Conservation (phyloP, 257 asterid species). For the Solanum gandarillasii region DNA sequence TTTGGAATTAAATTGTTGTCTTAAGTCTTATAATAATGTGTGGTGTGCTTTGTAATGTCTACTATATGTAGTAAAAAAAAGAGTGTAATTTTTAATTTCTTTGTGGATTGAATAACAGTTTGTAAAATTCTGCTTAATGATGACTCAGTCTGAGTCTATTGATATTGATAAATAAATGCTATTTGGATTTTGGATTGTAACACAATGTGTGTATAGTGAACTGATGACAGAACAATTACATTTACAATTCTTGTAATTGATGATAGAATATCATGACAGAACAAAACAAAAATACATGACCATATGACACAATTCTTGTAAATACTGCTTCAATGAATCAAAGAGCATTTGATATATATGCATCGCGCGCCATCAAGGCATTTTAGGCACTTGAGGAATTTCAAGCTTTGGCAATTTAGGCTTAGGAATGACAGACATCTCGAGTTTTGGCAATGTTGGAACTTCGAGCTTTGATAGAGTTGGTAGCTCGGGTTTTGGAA, state of each 20-base stretch:
- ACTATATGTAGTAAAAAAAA: no score
- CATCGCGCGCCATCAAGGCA: not conserved
- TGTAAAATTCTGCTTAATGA: no score
- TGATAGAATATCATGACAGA: not conserved
- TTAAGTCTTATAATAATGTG: no score
- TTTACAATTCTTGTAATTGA: not conserved
- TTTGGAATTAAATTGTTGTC: no score
- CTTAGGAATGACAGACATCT: not conserved
- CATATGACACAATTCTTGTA: no score
- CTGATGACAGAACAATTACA: not conserved
- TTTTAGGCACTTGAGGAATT: not conserved
- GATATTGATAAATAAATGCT: no score
- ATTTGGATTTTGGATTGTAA: no score
- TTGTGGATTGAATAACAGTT: no score
- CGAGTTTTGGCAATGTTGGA: slow-evolving; percentile 9
- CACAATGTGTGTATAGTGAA: not conserved
- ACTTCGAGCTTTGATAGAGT: slow-evolving; percentile 1
- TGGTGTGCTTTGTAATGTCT: no score
- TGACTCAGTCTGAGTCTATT: no score
- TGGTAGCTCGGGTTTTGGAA: slow-evolving; percentile 14
- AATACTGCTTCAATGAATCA: not conserved
- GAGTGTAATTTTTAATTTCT: no score
- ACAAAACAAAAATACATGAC: no score
- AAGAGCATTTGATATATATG: not conserved
- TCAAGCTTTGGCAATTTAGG: not conserved